Evolutionary conservation across 345 rosid genomes (phyloP), one percentile per base, ranked within the genome.

Genomic region (Populus simonii): DNA sequence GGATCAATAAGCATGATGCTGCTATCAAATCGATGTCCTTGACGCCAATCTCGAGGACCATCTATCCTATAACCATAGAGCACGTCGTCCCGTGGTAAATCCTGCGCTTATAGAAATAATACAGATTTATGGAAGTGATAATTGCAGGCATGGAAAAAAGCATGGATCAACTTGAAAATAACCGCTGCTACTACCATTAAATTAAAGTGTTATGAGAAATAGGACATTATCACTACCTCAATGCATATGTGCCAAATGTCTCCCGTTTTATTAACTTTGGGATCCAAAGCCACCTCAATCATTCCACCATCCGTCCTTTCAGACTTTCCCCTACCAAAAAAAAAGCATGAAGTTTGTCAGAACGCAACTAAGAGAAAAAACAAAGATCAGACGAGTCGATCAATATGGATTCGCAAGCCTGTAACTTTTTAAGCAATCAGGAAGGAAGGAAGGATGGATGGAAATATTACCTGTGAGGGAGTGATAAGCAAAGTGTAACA

Each of bases 51-150:
- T 80, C 36, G 87, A 73, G 98, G 97, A 83, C 99, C 96, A 86
- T 92, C 98, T 71, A 93, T 75, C 72, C 87, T 91, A 85, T 95
- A 93, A 76, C 97, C 98, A 82, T 92, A 93, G n/a, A 89, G 92
- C 47, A 90, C 96, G 80, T 87, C 79, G 73, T 84, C 87, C 27
- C 77, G 83, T 63, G 97, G 96, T 80, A 95, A 83, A 80, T 87
- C 98, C 98, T 95, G 82, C 78, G 71, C 29, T 77, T 79, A 53
- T 18, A 73, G 59, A 51, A 69, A 38, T 68, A 74, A 79, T 27
- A 82, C 66, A 15, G 53, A 47, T 47, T 3, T 16, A 47, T 47
- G 53, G 53, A 47, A 47, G 18, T 47, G 18, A 47, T 47, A 47
- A 15, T 47, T 16, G 53, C 18, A 15, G 53, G 12, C 16, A 61